Conservation (phyloP, 1,284 basidiomycete species). For the Meira miltonrushii region DNA sequence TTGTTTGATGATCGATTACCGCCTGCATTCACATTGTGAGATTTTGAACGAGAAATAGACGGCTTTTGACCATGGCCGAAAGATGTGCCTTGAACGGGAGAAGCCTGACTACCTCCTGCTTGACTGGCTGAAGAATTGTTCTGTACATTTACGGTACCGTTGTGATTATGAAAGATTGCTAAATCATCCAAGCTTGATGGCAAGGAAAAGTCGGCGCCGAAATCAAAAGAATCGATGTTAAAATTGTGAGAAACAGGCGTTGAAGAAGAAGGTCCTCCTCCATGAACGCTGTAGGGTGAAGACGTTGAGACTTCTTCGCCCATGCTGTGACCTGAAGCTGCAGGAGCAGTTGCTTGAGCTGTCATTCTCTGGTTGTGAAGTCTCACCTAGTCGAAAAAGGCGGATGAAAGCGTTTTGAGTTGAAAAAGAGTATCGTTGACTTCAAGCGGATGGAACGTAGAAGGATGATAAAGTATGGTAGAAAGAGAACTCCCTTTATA, state of each 20-base stretch:
- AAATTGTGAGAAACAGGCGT: slow-evolving; percentile 12
- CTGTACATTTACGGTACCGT: slow-evolving; percentile 21
- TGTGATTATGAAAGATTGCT: slow-evolving; percentile 27
- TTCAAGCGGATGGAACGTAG: no score
- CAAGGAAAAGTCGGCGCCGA: slow-evolving; percentile 25
- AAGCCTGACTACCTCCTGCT: slow-evolving; percentile 9
- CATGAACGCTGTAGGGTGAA: background rate
- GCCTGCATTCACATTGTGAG: no score
- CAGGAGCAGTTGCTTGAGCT: background rate
- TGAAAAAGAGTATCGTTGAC: no score
- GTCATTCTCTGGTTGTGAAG: background rate
- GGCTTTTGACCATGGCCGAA: no score
- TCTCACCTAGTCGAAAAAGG: background rate
- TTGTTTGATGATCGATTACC: background rate
- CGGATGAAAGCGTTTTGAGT: background rate
- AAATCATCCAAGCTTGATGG: slow-evolving; percentile 32
- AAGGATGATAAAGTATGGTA: no score
- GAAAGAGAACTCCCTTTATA: no score
- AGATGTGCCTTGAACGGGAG: background rate
- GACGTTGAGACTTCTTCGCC: background rate
- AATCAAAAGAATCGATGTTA: slow-evolving; percentile 41
- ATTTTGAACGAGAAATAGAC: no score
- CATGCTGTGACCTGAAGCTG: background rate
- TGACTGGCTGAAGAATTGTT: background rate
- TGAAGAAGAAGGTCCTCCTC: background rate